Evolutionary conservation across 805 yeast species (phyloP), one percentile per base, ranked within the genome.

Genomic region (Wickerhamiella cacticola): DNA sequence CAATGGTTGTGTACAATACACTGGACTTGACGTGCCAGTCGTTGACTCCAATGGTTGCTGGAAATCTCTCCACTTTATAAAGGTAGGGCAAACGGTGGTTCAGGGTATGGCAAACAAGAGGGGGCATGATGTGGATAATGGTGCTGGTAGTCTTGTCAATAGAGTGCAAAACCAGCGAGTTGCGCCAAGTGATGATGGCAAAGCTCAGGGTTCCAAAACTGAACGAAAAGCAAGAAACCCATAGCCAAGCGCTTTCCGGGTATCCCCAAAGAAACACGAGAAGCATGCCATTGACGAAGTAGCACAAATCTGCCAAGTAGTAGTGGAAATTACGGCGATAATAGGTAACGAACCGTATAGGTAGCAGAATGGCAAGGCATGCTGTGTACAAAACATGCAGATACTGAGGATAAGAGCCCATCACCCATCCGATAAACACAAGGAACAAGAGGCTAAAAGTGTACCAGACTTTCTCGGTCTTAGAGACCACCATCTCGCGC

Each of bases 101-200:
- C 39, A 92, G 78, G 25, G 83, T 86, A 66, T 84, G 87, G 75
- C 87, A 73, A 2, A 88, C 80, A 18, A 80, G 75, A 0, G 96
- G 95, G 1, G 98, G 98, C 66, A 85, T 73, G 12, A 92, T 71
- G 60, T 89, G 98, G 53, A 89, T 89, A 57, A 86, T 82, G 2
- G 94, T 79, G 18, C 89, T 79, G 1, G 97, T 92, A 13, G 88
- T 85, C 63, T 89, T 89, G 55, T 89, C 98, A 51, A 89, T 74
- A 10, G 89, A 80, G 60, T 89, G 98, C 42, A 89, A 69, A 7
- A 89, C 97, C 48, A 89, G 69, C 5, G 96, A 87, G 62, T 89
- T 89, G 56, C 95, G 72, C 98, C 97, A 89, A 0, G 96, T 84
- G 39, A 89, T 79, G 19, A 89, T 95, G 0, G 96, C 96, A 74